Evolutionary conservation across 768 basidiomycete species (phyloP).

Genomic region (Galerina marginata): DNA sequence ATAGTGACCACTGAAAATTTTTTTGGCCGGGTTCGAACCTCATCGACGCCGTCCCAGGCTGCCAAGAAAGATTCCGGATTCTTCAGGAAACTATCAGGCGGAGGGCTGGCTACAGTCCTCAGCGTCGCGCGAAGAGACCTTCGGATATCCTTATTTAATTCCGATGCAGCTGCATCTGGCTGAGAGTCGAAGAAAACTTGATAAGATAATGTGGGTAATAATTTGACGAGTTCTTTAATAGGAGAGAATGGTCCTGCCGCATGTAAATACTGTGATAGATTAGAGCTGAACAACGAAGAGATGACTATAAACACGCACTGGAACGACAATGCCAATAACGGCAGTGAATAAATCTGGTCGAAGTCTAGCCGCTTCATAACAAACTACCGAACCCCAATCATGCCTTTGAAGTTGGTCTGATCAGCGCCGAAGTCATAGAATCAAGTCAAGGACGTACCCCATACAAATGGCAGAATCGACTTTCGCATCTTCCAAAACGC

Average conservation of each 20-base stretch:
- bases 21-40: conserved; percentile 32
- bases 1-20: background rate
- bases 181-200: conserved; percentile 64
- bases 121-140: conserved; percentile 63
- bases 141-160: conserved; percentile 61
- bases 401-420: conserved; percentile 47
- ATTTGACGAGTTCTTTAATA: conserved; percentile 40
- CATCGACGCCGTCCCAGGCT: conserved; percentile 53
- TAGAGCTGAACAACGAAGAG: background rate
- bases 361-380: conserved; percentile 71
- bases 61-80: conserved; percentile 54
- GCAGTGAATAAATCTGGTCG: conserved; percentile 68
- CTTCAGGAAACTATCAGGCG: conserved; percentile 59
- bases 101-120: conserved; percentile 56
- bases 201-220: conserved; percentile 63
- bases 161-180: conserved; percentile 50
- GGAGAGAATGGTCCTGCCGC: conserved; percentile 53
- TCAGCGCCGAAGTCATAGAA: background rate
- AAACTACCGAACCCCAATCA: conserved; percentile 75
- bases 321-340: conserved; percentile 63
- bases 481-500: conserved; percentile 59
- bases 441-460: conserved; percentile 48
- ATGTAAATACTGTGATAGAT: conserved; percentile 59
- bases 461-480: conserved; percentile 60
- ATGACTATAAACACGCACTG: conserved; percentile 45